phyloP scores from a whole-genome alignment of 768 basidiomycete genomes.

The Boletus reticulatus region DNA sequence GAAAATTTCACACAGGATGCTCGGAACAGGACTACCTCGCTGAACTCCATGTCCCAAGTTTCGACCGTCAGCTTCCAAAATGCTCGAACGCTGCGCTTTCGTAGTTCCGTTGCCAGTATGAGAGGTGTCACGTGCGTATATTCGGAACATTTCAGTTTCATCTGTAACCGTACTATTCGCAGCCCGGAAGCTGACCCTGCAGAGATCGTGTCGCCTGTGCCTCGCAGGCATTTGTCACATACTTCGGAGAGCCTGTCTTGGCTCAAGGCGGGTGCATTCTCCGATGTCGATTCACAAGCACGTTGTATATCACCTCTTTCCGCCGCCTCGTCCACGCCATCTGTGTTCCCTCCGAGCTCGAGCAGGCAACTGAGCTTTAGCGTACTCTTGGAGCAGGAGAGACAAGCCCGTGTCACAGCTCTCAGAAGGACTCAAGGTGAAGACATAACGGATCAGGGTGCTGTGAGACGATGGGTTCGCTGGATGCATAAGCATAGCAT shows the following conservation, averaged over 20 bases:
- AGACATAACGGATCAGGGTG: constrained; percentile 31
- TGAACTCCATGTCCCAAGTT: constrained; percentile 8
- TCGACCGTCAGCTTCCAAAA: constrained; percentile 4
- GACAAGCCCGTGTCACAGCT: constrained; percentile 11
- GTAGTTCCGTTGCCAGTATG: constrained; percentile 11
- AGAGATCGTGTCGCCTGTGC: constrained; percentile 62
- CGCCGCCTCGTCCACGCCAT: constrained; percentile 27
- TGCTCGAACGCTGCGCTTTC: constrained; percentile 18
- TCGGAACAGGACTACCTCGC: constrained; percentile 15
- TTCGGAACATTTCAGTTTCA: neutral
- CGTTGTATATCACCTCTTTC: constrained; percentile 47
- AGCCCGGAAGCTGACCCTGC: constrained; percentile 30
- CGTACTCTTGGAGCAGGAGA: constrained; percentile 39
- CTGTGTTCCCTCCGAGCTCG: constrained; percentile 22
- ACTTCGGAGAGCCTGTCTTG: constrained; percentile 57
- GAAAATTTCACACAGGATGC: neutral
- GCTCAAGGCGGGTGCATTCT: constrained; percentile 46
- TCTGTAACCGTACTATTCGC: neutral
- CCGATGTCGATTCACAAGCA: constrained; percentile 40
- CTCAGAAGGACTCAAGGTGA: constrained; percentile 14
- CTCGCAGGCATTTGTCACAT: constrained; percentile 65
- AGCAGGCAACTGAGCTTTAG: constrained; percentile 39
- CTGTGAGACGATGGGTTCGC: constrained; percentile 64
- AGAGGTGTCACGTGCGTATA: constrained; percentile 16
- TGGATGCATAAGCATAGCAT: constrained; percentile 77